Percentiles rank a stretch among this genome's conserved stretches.
These are phyloP conservation scores for Urostyla sp. DNA, from an alignment of 73 alveolate species.

Conservation along the genomic window DNA sequence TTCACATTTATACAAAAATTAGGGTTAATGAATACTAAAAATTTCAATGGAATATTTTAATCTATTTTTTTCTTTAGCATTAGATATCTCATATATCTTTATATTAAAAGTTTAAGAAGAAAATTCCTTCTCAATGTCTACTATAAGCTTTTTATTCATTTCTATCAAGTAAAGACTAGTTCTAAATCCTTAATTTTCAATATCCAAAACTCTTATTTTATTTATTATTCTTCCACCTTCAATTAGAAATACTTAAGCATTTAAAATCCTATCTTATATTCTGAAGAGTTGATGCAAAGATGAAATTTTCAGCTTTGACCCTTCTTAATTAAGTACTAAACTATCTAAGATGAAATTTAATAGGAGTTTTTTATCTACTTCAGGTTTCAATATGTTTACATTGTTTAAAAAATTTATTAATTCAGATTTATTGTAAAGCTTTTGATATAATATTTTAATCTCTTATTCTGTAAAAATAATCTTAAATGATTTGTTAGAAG, in stretches of 20 bases:
- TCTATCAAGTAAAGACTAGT: slow-evolving; percentile 37
- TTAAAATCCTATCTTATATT: slow-evolving; percentile 1
- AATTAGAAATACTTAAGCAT: not conserved
- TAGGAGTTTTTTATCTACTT: not conserved
- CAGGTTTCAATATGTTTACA: not conserved
- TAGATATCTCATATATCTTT: slow-evolving; percentile 4
- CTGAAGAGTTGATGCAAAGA: not conserved
- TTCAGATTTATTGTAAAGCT: not conserved
- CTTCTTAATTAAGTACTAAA: not conserved
- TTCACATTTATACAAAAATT: slow-evolving; percentile 10
- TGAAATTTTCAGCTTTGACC: not conserved
- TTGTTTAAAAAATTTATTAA: not conserved
- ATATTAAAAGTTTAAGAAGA: slow-evolving; percentile 23
- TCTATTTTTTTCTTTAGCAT: not conserved
- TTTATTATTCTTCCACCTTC: not conserved
- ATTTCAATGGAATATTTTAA: slow-evolving; percentile 35
- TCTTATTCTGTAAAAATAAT: slow-evolving; percentile 32
- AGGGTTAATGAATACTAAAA: slow-evolving; percentile 21
- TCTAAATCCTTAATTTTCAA: not conserved
- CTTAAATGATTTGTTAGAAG: not conserved
- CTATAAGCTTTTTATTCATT: not conserved
- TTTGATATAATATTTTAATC: no score
- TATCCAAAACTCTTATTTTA: slow-evolving; percentile 6
- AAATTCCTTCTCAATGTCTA: slow-evolving; percentile 39
- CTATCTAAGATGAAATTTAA: not conserved